Evolutionary conservation across 148 eudicot species (phyloP), one percentile per base, ranked within the genome.

Genomic region (Bassia scoparia): DNA sequence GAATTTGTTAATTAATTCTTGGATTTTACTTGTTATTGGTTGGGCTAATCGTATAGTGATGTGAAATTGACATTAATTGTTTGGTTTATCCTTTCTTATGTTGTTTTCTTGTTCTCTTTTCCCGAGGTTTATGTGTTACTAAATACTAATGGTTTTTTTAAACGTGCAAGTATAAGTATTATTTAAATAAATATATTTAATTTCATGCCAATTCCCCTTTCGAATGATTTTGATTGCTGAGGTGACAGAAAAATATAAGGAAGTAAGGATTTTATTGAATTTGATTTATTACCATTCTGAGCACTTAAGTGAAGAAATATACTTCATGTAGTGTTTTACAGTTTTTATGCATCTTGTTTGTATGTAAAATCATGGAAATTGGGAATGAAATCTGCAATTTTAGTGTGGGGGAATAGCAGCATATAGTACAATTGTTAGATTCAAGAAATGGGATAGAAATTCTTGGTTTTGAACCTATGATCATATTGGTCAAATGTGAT

Each of bases 61-160:
- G 74, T 71, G 74, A 71, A 58, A 70, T 71, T 3, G 65, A 41
- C 53, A 71, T 56, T 58, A 58, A 38, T 58, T 26, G 14, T 12
- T 59, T 71, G 26, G 37, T 50, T 6, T 58, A 26, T 56, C 38
- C n/a, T 11, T 13, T 0, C 10, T 34, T 61, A 13, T 61, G 55
- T 72, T 60, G 53, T 44, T 58, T 43, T 41, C 64, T 7, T 43
- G 3, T 46, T 38, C 20, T 7, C n/a, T 2, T 30, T 60, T 31
- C 4, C 12, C 6, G 10, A 61, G 13, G 12, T 16, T 55, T 38
- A 56, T 44, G 52, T 58, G 56, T 30, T 10, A 10, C 31, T 60
- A 41, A 26, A n/a, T n/a, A n/a, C n/a, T n/a, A n/a, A n/a, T n/a
- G n/a, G n/a, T n/a, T n/a, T n/a, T n/a, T n/a, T n/a, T n/a, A n/a